These are phyloP conservation scores for Ophiostoma australiae DNA, from an alignment of 2,329 filamentous ascomycete genomes.

Conservation along the genomic window DNA sequence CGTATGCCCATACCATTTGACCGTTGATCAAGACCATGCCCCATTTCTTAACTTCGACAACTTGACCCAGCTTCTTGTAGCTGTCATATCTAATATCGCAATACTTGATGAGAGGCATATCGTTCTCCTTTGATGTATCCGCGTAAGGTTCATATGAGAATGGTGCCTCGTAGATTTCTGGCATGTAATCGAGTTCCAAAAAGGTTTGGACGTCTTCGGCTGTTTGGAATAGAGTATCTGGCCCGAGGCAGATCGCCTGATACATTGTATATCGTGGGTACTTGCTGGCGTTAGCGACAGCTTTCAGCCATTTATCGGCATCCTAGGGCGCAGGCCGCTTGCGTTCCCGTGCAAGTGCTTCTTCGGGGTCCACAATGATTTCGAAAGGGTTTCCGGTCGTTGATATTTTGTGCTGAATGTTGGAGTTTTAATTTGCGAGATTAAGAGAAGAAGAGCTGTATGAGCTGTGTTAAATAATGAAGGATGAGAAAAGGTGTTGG, in stretches of 20 bases:
- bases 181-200: not conserved
- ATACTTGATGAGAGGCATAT: not conserved
- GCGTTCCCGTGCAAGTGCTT: too few species aligned
- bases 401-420: too few species aligned
- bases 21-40: not conserved
- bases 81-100: not conserved
- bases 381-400: too few species aligned
- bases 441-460: too few species aligned
- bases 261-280: not conserved
- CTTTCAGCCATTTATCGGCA: not conserved
- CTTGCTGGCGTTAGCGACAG: not conserved
- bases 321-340: not conserved
- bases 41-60: not conserved
- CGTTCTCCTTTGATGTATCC: not conserved
- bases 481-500: too few species aligned
- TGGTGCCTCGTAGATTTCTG: not conserved
- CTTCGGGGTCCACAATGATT: too few species aligned
- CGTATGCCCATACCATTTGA: not conserved
- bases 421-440: too few species aligned
- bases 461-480: too few species aligned
- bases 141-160: not conserved
- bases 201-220: not conserved
- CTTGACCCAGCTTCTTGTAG: not conserved
- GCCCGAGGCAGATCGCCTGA: not conserved
- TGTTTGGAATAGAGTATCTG: constrained; percentile 2